phyloP scores from a whole-genome alignment of 2,329 filamentous ascomycete species.

The Hypoxylon sp. region DNA sequence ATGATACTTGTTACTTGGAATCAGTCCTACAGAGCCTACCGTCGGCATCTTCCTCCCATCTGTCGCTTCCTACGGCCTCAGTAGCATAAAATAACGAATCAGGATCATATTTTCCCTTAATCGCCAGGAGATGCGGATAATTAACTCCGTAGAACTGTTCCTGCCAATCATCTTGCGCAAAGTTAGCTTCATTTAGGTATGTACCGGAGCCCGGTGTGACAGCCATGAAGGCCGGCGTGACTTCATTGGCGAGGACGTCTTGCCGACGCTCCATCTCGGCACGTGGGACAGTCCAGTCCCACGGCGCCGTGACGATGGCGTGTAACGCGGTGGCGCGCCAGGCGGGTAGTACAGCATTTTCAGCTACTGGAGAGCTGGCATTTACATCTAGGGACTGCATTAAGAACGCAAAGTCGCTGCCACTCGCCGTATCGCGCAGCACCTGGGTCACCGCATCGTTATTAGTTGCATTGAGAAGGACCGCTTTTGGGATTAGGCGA shows the following conservation, averaged over 20 bases:
- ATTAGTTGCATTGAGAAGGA: background rate
- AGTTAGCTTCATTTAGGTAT: conserved; percentile 23
- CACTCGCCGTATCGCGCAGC: background rate
- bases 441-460: conserved; percentile 11
- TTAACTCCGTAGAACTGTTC: conserved; percentile 11
- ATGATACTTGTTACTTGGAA: too few relatives aligned
- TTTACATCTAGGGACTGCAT: conserved; percentile 21
- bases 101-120: conserved; percentile 28
- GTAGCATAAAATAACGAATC: conserved; percentile 8
- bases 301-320: background rate
- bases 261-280: background rate
- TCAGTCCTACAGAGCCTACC: conserved; percentile 6
- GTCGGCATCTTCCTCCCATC: background rate
- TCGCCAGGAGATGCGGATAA: conserved; percentile 4
- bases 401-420: background rate
- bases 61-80: conserved; percentile 19
- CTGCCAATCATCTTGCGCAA: conserved; percentile 5
- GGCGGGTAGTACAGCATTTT: conserved; percentile 37
- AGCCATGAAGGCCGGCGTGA: conserved; percentile 24
- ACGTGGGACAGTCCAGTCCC: background rate
- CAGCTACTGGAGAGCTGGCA: background rate
- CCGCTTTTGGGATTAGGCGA: background rate
- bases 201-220: conserved; percentile 19
- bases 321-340: conserved; percentile 30
- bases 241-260: background rate